Percentiles rank a stretch among this genome's conserved stretches.
Conservation (phyloP, 108 stramenopile species). For the Pseudonitzschia delicatissima region DNA sequence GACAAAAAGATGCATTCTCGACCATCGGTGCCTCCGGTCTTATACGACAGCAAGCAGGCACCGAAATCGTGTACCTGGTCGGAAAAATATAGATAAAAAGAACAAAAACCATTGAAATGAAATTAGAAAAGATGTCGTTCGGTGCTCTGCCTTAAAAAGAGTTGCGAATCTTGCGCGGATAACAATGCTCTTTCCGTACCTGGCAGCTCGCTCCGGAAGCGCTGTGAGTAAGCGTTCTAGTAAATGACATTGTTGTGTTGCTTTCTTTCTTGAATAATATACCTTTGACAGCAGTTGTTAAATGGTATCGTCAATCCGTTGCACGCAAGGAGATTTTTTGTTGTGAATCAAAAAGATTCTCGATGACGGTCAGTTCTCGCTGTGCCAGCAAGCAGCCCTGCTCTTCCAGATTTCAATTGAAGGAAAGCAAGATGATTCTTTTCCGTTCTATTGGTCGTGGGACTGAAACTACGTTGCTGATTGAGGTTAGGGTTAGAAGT, state of each 20-base stretch:
- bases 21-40: slow-evolving; percentile 18
- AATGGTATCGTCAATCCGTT: too few relatives aligned
- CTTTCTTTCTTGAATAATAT: too few relatives aligned
- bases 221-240: slow-evolving; percentile 24
- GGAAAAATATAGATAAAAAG: not conserved
- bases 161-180: not conserved
- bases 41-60: slow-evolving; percentile 62
- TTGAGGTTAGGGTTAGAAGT: too few relatives aligned
- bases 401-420: too few relatives aligned
- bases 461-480: too few relatives aligned
- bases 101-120: not conserved
- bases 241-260: slow-evolving; percentile 7
- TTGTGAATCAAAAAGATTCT: too few relatives aligned
- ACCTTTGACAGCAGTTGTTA: too few relatives aligned
- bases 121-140: not conserved
- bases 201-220: slow-evolving; percentile 31
- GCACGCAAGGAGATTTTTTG: too few relatives aligned
- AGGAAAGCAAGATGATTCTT: too few relatives aligned
- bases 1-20: slow-evolving; percentile 66
- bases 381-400: too few relatives aligned
- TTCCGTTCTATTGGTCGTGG: too few relatives aligned
- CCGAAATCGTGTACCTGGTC: slow-evolving; percentile 60
- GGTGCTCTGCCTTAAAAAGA: not conserved
- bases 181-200: not conserved
- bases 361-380: too few relatives aligned